Evolutionary conservation across 2,329 filamentous ascomycete species (phyloP), one percentile per base, ranked within the genome.

Genomic region (Cercospora beticola): DNA sequence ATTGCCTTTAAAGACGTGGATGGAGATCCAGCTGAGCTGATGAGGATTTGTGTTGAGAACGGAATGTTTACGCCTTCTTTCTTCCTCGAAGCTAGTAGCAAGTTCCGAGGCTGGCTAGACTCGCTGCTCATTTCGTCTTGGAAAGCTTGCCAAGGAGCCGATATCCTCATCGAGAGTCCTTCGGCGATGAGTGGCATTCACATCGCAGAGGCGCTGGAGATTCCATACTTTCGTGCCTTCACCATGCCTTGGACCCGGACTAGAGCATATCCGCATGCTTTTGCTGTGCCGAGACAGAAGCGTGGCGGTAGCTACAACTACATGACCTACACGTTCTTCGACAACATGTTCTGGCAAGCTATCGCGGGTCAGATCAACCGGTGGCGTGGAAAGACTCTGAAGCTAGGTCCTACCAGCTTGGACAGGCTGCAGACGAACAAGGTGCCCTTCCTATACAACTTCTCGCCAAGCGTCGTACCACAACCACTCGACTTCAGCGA

Each of bases 161-260:
- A 99, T 78, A 83, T 99, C 33, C 84, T 99, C 46, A 97, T 99
- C 69, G 95, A 99, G 79, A 97, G 92, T 58, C 95, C 95, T 0
- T 97, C 92, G 67, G 93, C 95, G 14, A 99, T 99, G 95, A 93
- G 91, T 0, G 95, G 95, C 28, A 97, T 99, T 64, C 95, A 99
- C 79, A 97, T 99, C 73, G 95, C 95, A 1, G 95, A 99, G 81
- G 93, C 93, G 26, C 85, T 99, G 1, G 86, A 88, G 14, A 96
- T 99, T 56, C 95, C 95, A 0, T 99, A 99, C 79, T 98, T 98
- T 83, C 89, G 95, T 66, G 94, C 94, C 0, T 99, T 99, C 78
- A 97, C 93, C 18, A 99, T 99, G 95, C 95, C 95, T 0, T 99
- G 95, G 95, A 97, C 95, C 0, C 89, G 94, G 60, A 99, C 95